Base-by-base conservation (phyloP, 805 yeast genomes). In the Wickerhamiella allomyrinae region DNA sequence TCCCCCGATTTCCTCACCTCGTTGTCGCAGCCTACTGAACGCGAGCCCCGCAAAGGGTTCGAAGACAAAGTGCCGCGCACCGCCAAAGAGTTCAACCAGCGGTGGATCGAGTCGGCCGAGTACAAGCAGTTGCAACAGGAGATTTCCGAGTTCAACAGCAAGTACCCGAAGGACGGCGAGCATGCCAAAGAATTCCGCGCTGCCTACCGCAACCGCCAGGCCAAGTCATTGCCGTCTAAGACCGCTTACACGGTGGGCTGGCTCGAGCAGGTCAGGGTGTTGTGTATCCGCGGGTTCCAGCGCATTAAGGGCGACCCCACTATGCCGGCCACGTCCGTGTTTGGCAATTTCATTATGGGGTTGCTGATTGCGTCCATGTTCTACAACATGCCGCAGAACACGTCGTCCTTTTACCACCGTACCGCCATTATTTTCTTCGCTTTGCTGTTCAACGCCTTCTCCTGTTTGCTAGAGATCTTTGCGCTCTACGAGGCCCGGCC, bases 1-100 rank as follows among this genome's bases (percentile, higher is more conserved):
- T 74, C 83, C 13, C 79, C 84, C 11, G 85, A 79, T 54, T 79
- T 77, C 55, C 60, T 78, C 52, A 78, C 84, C 2, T 74, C 83
- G 1, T 67, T 78, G 10, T 76, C 86, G 8, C 79, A 76, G 56
- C 82, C 84, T 7, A 61, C 62, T 5, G 85, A 78, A 40, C 68
- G 86, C 55, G 59, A 51, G 44, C 55, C 71, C 2, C 59, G 60
- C 41, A 54, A 60, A 20, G 83, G 80, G 1, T 64, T 46, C 50
- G 77, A 70, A 45, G 50, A 61, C 33, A 56, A 55, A 42, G 77
- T 78, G 19, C 91, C 91, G 5, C 60, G 61, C 19, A 72, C 77
- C 8, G 72, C 85, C 0, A 66, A 62, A 20, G 83, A 79, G 51
- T 79, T 80, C 67, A 73, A 68, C 45, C 57, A 56, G 7, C 65